Conservation (phyloP, 176 grass and related monocot genomes). For the Chloris gayana region DNA sequence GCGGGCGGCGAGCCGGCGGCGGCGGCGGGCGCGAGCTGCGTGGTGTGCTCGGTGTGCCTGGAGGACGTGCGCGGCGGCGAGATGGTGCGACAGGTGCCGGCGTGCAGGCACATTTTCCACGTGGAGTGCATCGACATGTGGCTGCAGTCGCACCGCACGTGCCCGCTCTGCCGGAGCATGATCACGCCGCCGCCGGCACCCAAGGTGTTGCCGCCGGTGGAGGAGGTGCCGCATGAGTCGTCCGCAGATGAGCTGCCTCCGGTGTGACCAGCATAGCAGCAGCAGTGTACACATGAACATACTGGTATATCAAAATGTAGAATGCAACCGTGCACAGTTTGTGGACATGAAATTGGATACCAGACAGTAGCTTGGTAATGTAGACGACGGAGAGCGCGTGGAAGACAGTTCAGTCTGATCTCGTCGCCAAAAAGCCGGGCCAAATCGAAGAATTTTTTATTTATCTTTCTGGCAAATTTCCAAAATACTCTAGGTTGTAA, state of each 20-base stretch:
- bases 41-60: conserved; percentile 51
- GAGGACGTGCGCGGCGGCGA: conserved; percentile 40
- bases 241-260: conserved; percentile 15
- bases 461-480: too few species aligned
- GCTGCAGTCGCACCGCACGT: conserved; percentile 51
- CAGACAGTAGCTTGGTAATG: not conserved
- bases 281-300: conserved; percentile 10
- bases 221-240: not conserved
- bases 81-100: conserved; percentile 48
- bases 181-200: conserved; percentile 27
- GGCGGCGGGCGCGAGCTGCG: not conserved
- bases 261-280: conserved; percentile 6
- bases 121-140: conserved; percentile 53
- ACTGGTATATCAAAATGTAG: not conserved
- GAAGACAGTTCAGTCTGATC: too few species aligned
- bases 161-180: conserved; percentile 51
- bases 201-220: not conserved
- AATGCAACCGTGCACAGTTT: not conserved
- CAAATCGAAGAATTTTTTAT: too few species aligned
- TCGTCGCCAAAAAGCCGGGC: too few species aligned
- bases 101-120: conserved; percentile 49
- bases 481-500: too few species aligned
- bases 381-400: too few species aligned
- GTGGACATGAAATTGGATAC: not conserved
- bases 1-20: not conserved